These are phyloP conservation scores for Colletotrichum sp. DNA, from an alignment of 2,329 filamentous ascomycete species.

Conservation along the genomic window DNA sequence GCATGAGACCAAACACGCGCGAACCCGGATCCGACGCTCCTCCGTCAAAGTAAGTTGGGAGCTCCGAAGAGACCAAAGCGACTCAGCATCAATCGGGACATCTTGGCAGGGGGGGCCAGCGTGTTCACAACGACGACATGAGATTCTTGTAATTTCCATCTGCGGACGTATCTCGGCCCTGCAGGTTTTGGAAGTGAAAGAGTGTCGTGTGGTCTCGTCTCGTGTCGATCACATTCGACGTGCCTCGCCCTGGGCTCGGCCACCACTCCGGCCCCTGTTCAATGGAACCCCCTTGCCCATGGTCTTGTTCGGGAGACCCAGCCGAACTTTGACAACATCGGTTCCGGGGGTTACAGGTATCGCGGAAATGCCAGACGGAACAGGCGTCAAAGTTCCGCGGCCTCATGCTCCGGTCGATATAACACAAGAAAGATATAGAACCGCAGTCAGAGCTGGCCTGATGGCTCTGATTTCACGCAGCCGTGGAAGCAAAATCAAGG, in stretches of 20 bases:
- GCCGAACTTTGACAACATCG: not conserved
- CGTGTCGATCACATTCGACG: not conserved
- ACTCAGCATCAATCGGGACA: not conserved
- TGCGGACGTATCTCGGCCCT: not conserved
- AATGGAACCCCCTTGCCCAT: not conserved
- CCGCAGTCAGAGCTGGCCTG: not conserved
- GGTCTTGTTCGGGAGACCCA: not conserved
- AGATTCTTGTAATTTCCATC: not conserved
- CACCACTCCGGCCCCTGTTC: not conserved
- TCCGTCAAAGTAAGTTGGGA: not conserved
- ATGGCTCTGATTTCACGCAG: not conserved
- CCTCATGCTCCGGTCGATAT: not conserved
- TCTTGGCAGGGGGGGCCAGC: not conserved
- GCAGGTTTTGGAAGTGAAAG: not conserved
- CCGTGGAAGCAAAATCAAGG: not conserved
- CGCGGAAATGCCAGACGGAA: not conserved
- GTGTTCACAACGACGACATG: not conserved
- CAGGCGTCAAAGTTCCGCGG: not conserved
- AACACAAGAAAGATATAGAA: not conserved
- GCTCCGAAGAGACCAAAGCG: not conserved
- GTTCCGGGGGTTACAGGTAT: not conserved
- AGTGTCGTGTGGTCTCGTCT: not conserved
- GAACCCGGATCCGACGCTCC: constrained; percentile 2
- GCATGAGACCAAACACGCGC: constrained; percentile 4
- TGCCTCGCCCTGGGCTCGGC: not conserved